Percentiles rank a stretch among this genome's conserved stretches.
phyloP scores from a whole-genome alignment of 176 grass and related monocot genomes.

The Oryza brachyantha region DNA sequence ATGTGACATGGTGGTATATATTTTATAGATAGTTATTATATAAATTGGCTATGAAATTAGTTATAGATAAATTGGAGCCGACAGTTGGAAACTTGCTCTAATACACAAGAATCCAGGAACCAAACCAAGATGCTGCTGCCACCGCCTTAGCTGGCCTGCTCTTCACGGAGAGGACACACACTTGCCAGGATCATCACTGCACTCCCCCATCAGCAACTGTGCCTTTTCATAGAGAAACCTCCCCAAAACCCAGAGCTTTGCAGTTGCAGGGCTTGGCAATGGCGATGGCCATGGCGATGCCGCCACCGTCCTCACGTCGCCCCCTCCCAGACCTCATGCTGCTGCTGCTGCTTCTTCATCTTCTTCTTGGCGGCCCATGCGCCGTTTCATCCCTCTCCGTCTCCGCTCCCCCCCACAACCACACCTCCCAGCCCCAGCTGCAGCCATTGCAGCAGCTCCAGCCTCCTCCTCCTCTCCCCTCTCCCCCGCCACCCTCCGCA shows the following conservation, averaged over 20 bases:
- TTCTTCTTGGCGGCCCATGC: not conserved
- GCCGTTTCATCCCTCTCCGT: not conserved
- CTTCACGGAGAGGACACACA: no score
- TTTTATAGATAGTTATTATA: no score
- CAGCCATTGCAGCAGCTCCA: not conserved
- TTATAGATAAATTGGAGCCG: no score
- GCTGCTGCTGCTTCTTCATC: not conserved
- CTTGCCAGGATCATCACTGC: no score
- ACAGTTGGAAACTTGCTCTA: no score
- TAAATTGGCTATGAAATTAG: no score
- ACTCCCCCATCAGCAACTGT: no score
- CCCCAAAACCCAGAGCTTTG: not conserved
- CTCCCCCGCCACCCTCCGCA: not conserved
- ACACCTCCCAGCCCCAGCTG: not conserved
- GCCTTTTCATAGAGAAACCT: not conserved
- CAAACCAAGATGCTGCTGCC: no score
- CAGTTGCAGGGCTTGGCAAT: not conserved
- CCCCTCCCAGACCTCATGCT: not conserved
- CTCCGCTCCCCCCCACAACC: not conserved
- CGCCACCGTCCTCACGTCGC: not conserved
- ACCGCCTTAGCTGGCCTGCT: no score
- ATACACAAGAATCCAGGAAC: no score
- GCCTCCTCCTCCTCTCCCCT: not conserved
- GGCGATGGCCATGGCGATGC: not conserved
- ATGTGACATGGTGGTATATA: no score